A percentile compares a stretch with the other conserved stretches of the same genome.
Conservation (phyloP, 192 early-diverging fungal species). For the Coemansia sp. region DNA sequence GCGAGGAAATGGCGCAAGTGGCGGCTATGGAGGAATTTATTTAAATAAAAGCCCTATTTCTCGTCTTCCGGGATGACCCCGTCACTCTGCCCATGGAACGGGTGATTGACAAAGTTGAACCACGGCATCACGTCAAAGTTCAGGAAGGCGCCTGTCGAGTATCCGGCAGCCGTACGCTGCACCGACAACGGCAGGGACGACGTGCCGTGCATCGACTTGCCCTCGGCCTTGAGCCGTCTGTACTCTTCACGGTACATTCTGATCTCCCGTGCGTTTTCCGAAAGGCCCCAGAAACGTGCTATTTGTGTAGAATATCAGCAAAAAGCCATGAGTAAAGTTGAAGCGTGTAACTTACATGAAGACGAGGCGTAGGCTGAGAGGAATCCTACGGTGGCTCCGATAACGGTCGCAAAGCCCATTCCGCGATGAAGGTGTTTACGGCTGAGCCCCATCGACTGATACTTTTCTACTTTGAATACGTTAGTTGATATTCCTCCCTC, state of each 20-base stretch:
- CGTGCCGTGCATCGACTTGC: slow-evolving; percentile 66
- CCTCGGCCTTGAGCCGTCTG: slow-evolving; percentile 58
- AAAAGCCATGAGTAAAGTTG: no score
- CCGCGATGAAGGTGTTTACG: slow-evolving; percentile 48
- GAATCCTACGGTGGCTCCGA: slow-evolving; percentile 71
- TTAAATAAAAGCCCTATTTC: slow-evolving; percentile 11
- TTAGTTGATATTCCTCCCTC: background rate
- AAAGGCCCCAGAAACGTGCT: slow-evolving; percentile 79
- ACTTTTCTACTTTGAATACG: background rate
- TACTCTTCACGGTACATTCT: slow-evolving; percentile 66
- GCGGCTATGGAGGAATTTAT: slow-evolving; percentile 51
- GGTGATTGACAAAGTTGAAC: slow-evolving; percentile 80
- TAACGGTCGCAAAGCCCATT: slow-evolving; percentile 54
- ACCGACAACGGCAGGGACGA: slow-evolving; percentile 56
- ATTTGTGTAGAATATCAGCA: background rate
- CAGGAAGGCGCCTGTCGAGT: slow-evolving; percentile 66
- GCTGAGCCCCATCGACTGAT: slow-evolving; percentile 1
- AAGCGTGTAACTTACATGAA: slow-evolving; percentile 15
- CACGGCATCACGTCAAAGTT: slow-evolving; percentile 67
- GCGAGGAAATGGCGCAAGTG: slow-evolving; percentile 47
- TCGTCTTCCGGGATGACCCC: slow-evolving; percentile 48
- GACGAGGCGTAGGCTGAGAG: slow-evolving; percentile 67
- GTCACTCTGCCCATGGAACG: slow-evolving; percentile 63
- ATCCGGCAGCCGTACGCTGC: slow-evolving; percentile 61
- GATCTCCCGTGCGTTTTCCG: slow-evolving; percentile 82